Percentiles rank a stretch among this genome's conserved stretches.
These are phyloP conservation scores for Malassezia slooffiae DNA, from an alignment of 1,284 basidiomycete genomes.

Conservation along the genomic window DNA sequence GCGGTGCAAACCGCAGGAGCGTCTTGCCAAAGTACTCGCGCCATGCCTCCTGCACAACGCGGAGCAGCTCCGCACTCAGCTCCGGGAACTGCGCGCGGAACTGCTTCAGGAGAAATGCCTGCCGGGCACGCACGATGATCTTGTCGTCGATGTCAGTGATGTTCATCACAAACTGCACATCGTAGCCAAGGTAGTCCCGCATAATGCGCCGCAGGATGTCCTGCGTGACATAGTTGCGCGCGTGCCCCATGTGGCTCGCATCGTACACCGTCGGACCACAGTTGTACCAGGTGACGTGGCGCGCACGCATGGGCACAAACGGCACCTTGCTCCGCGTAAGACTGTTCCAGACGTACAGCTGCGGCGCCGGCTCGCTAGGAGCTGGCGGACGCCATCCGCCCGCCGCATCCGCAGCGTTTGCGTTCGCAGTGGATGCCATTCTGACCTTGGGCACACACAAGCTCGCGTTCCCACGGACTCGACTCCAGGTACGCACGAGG, in stretches of 20 bases:
- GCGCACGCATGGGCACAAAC: constrained; percentile 68
- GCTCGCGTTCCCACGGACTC: too few relatives aligned
- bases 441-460: too few relatives aligned
- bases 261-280: constrained; percentile 98
- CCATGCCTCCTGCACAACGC: constrained; percentile 32
- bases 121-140: constrained; percentile 52
- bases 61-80: constrained; percentile 26
- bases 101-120: constrained; percentile 53
- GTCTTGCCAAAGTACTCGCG: constrained; percentile 33
- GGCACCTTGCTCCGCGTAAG: constrained; percentile 69
- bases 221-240: constrained; percentile 95
- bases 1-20: constrained; percentile 32
- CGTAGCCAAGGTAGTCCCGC: constrained; percentile 90
- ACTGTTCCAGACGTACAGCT: constrained; percentile 81
- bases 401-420: too few relatives aligned
- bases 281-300: constrained; percentile 96
- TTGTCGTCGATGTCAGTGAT: constrained; percentile 99
- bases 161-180: constrained; percentile 99
- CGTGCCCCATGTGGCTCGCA: constrained; percentile 96
- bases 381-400: too few relatives aligned
- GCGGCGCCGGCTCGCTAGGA: constrained; percentile 40
- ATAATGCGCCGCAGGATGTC: constrained; percentile 87
- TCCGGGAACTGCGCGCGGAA: constrained; percentile 26
- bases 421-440: too few relatives aligned
- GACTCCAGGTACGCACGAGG: too few relatives aligned